Base-by-base conservation (phyloP, 306 rosid species). In the Betula pendula region DNA sequence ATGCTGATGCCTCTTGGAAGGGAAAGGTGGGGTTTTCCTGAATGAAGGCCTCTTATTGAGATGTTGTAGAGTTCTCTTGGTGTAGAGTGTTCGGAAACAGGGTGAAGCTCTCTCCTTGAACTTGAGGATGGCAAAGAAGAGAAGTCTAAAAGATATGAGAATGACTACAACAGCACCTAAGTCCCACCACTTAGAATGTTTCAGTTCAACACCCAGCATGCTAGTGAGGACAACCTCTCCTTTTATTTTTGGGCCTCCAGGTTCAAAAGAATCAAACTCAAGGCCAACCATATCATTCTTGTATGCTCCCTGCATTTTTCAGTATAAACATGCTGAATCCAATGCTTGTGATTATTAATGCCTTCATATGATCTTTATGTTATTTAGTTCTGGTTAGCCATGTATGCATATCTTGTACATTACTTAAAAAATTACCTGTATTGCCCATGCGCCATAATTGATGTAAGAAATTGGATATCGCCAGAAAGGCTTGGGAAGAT, bases 111-210 rank as follows among this genome's bases (percentile, higher is more conserved):
- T 85, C 86, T 92, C 98, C 84, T 80, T 88, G 25, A 90, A 79
- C 84, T 90, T 90, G 63, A 94, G 93, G 65, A 90, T 76, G 72
- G 85, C 69, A 73, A 92, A 85, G 85, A 92, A 92, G 83, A 88
- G 55, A 49, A 94, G 43, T 85, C 92, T 90, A n/a, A 72, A 86
- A 47, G 82, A 35, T 20, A 90, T 38, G 72, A 89, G 89, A 80
- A 90, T 70, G 79, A 69, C 13, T 17, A 74, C 50, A 25, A 94
- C 86, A 31, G 90, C 95, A 40, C 85, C 95, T 11, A 92, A 73
- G 82, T 94, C 98, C 98, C 92, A 90, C 98, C 98, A 94, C 78
- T 94, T 90, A 13, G 96, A 92, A 70, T 85, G 77, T 25, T 86
- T 87, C 78, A 79, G 81, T 66, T 72, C 65, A 80, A 90, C 70